Evolutionary conservation across 495 filamentous ascomycete species (phyloP), one percentile per base, ranked within the genome.

Genomic region (Opeltia flavorubescens): DNA sequence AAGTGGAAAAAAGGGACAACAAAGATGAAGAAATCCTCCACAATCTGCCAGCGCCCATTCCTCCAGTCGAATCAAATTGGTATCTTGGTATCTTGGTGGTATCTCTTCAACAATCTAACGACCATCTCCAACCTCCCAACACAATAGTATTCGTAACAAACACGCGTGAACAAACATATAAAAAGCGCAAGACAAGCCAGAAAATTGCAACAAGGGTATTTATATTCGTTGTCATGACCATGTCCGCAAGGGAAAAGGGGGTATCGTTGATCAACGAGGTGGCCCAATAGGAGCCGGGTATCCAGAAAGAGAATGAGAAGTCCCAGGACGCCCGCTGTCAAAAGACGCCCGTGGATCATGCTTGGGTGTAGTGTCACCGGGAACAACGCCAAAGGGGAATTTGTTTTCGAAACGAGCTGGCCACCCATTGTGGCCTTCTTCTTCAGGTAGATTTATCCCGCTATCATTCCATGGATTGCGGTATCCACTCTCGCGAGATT

Each of bases 381-480:
- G 65, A 52, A 77, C 76, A 34, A 78, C 74, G 64, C 71, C 72
- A 67, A 76, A 80, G 51, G 77, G 74, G 60, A 78, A 54, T 46
- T 57, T 57, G 52, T 66, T 69, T 51, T 80, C 72, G 54, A 70
- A 75, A 52, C 71, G 66, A 62, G 67, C 55, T 67, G 72, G 69
- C 82, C 83, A 76, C 63, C 72, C 70, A 62, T 72, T 77, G 57
- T 78, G 75, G 55, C 70, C 62, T 47, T 89, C 85, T 41, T 94
- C 86, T 57, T 94, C 86, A 50, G 84, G 69, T 53, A 95, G 81
- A 59, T 94, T 94, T 58, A 95, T 83, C 49, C 86, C 89, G 53
- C 83, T 89, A 65, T 95, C 89, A 60, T 94, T 94, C 89, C 89
- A 95, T 52, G 87, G 88, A 64, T 94, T 94, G 59, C 88, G 84